Base-by-base conservation (phyloP, 441 rosid species). In the Pelargonium citronellum region DNA sequence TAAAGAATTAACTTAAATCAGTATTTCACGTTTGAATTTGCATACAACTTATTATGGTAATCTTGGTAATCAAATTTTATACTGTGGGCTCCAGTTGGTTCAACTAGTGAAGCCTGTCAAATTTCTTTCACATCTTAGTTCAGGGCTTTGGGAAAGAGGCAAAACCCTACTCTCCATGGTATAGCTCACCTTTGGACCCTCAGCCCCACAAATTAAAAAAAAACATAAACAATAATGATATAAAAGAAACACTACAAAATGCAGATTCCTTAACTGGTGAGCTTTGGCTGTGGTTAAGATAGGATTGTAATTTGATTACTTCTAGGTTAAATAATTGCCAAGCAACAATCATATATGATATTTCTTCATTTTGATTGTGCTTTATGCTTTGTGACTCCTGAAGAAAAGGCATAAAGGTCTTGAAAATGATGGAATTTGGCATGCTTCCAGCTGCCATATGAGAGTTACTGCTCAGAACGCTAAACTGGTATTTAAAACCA, bases 1-100 rank as follows among this genome's bases (percentile, higher is more conserved):
- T 92, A 84, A 80, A 69, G 67, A 70, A 74, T 71, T 58, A 15
- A 34, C 53, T 69, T 5, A 67, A 58, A 27, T 47, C 51, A 15
- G 37, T 78, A n/a, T 6, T 57, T 78, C 41, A 64, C 49, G 69
- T 17, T 24, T 60, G 53, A 66, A 71, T 69, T 66, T 75, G 64
- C 37, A 24, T 24, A 61, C 65, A 61, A 61, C 65, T 61, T 61
- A 19, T 17, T 57, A 24, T 39, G 43, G 43, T 39, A 39, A 39
- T 39, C 43, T 39, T 39, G 43, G 43, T 39, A 39, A 39, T 61
- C 39, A 61, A n/a, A 22, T 61, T 11, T 61, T 37, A 22, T 22
- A 24, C 30, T 24, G 39, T 5, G 34, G 65, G 39, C 7, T 11
- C 37, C 37, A 61, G 39, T 61, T 22, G 65, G 65, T 24, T 61